Conservation (phyloP, 306 rosid species). For the Quercus gilva region DNA sequence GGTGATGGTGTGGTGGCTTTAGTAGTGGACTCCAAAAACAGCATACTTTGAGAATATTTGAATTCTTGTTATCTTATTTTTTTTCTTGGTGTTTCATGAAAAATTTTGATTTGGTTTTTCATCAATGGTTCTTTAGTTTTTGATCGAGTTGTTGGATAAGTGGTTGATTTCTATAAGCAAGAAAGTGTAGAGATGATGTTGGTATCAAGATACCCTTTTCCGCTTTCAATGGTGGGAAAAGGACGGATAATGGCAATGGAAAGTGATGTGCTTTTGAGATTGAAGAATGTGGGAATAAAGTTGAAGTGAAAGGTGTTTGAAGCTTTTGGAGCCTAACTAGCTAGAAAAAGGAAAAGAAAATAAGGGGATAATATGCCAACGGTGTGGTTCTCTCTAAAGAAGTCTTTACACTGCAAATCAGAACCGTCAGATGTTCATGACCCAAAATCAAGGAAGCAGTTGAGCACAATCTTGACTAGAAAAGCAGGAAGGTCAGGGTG, state of each 20-base stretch:
- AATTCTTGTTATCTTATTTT: neutral
- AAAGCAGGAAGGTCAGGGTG: slow-evolving; percentile 79
- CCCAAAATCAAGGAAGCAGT: slow-evolving; percentile 68
- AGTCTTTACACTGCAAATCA: slow-evolving; percentile 81
- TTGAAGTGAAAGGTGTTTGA: slow-evolving; percentile 4
- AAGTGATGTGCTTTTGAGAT: slow-evolving; percentile 29
- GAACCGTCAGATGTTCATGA: slow-evolving; percentile 86
- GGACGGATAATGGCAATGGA: slow-evolving; percentile 10
- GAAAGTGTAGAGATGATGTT: slow-evolving; percentile 12
- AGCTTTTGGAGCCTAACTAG: slow-evolving; percentile 16
- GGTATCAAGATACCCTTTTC: slow-evolving; percentile 7
- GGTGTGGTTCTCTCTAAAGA: slow-evolving; percentile 83
- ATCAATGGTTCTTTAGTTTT: neutral
- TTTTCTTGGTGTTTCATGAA: slow-evolving; percentile 3
- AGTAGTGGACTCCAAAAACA: slow-evolving; percentile 11
- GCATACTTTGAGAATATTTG: slow-evolving; percentile 1
- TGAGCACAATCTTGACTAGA: slow-evolving; percentile 69
- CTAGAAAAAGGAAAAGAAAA: neutral
- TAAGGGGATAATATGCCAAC: slow-evolving; percentile 57
- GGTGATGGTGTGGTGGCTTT: slow-evolving; percentile 7
- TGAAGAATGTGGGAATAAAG: slow-evolving; percentile 6
- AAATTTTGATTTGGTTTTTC: slow-evolving; percentile 1
- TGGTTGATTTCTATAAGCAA: slow-evolving; percentile 22
- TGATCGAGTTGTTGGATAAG: neutral
- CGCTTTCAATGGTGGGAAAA: slow-evolving; percentile 26